Evolutionary conservation across 2,329 filamentous ascomycete genomes (phyloP).

Genomic region (Clarireedia hainanense): DNA sequence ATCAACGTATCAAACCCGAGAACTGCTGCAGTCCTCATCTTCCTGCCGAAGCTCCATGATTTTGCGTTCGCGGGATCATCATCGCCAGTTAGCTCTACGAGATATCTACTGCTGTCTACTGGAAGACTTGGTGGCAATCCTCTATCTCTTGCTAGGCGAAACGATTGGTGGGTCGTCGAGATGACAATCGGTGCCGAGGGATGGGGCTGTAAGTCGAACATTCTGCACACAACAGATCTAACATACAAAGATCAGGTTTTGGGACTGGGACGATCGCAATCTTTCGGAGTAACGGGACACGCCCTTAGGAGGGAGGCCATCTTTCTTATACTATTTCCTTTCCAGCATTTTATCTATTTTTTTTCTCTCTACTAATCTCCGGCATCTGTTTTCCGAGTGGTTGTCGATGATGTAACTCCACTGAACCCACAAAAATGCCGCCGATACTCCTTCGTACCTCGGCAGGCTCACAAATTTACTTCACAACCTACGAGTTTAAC

Average conservation of each 20-base stretch:
- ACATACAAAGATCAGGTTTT: not conserved
- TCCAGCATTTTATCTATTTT: not conserved
- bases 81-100: constrained; percentile 9
- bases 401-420: not conserved
- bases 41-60: constrained; percentile 7
- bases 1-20: constrained; percentile 26
- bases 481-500: too few relatives aligned
- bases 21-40: constrained; percentile 13
- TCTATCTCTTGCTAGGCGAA: constrained; percentile 6
- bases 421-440: not conserved
- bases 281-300: not conserved
- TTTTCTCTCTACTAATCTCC: not conserved
- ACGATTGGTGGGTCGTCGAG: constrained; percentile 6
- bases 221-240: not conserved
- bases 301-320: not conserved
- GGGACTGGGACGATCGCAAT: not conserved
- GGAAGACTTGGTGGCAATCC: constrained; percentile 5
- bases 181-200: constrained; percentile 1
- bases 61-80: constrained; percentile 11
- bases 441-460: not conserved
- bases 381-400: not conserved
- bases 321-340: not conserved
- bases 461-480: not conserved
- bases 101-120: constrained; percentile 7
- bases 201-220: constrained; percentile 8